A percentile compares a stretch with the other conserved stretches of the same genome.
Evolutionary conservation across 192 early-diverging fungal species (phyloP).

Genomic region (Diversispora epigaea): DNA sequence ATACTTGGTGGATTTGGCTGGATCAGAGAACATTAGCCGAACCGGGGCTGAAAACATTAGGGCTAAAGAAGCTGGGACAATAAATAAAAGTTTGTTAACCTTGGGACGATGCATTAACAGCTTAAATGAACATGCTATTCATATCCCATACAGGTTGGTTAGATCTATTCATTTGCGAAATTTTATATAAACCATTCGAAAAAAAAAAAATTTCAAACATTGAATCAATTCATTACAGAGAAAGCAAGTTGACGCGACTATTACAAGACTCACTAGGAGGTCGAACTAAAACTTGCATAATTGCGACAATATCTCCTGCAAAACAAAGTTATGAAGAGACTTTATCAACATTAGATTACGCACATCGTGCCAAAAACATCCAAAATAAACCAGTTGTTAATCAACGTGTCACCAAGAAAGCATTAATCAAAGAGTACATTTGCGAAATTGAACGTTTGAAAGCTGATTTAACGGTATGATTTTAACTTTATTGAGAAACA

Average conservation of each 20-base stretch:
- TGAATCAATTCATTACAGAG: slow-evolving; percentile 37
- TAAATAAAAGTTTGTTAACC: slow-evolving; percentile 80
- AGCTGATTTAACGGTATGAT: slow-evolving; percentile 63
- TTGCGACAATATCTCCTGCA: slow-evolving; percentile 88
- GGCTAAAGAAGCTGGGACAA: slow-evolving; percentile 86
- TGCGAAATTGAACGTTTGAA: slow-evolving; percentile 77
- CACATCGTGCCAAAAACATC: slow-evolving; percentile 74
- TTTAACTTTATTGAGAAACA: background rate
- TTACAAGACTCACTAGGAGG: slow-evolving; percentile 91
- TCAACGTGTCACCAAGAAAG: slow-evolving; percentile 78
- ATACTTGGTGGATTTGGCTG: slow-evolving; percentile 94
- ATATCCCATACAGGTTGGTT: slow-evolving; percentile 66
- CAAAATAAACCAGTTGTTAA: slow-evolving; percentile 76
- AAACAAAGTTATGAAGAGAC: slow-evolving; percentile 67
- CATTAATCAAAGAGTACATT: slow-evolving; percentile 78
- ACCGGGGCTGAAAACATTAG: slow-evolving; percentile 82
- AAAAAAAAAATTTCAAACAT: no score
- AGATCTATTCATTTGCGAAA: no score
- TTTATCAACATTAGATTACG: slow-evolving; percentile 75
- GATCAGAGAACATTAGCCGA: slow-evolving; percentile 89
- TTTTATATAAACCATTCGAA: no score
- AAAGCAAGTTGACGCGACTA: slow-evolving; percentile 86
- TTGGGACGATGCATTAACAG: slow-evolving; percentile 72
- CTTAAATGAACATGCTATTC: slow-evolving; percentile 56
- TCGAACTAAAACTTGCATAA: slow-evolving; percentile 90